Evolutionary conservation across 495 filamentous ascomycete species (phyloP).

Genomic region (Daldinia decipiens): DNA sequence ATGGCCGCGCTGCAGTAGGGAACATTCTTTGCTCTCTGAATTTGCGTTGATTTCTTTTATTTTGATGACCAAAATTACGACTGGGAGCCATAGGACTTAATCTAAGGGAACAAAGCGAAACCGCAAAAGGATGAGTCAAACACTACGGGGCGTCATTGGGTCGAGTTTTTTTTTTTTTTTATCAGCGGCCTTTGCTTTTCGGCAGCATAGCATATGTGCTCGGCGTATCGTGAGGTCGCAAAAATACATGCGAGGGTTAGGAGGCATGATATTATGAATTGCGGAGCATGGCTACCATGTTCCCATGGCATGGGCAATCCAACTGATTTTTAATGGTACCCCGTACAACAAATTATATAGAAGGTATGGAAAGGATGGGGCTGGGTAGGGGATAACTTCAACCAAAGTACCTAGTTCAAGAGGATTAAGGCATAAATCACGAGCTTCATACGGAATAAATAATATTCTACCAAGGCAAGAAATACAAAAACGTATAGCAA

Average conservation of each 20-base stretch:
- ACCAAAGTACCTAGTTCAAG: neutral
- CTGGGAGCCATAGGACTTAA: constrained; percentile 19
- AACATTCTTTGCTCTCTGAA: neutral
- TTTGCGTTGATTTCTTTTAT: constrained; percentile 11
- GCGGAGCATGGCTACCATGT: constrained; percentile 11
- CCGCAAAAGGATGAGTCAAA: constrained; percentile 14
- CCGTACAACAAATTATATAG: constrained; percentile 10
- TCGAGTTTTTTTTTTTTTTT: constrained; percentile 23
- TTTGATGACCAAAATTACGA: constrained; percentile 35
- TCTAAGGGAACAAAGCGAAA: constrained; percentile 22
- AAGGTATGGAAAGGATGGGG: neutral
- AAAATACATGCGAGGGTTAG: constrained; percentile 17
- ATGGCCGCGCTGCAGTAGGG: constrained; percentile 69
- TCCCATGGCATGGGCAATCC: constrained; percentile 8
- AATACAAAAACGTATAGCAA: neutral
- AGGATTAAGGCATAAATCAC: neutral
- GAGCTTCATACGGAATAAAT: neutral
- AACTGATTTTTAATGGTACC: constrained; percentile 8
- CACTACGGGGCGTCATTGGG: constrained; percentile 20
- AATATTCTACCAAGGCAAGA: neutral
- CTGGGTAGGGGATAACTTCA: neutral
- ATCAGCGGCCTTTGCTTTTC: constrained; percentile 24
- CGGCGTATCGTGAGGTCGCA: constrained; percentile 25
- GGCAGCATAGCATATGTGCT: constrained; percentile 39
- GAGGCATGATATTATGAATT: constrained; percentile 28